These are phyloP conservation scores for Aspergillus sp. DNA, from an alignment of 2,329 filamentous ascomycete genomes.

Conservation along the genomic window DNA sequence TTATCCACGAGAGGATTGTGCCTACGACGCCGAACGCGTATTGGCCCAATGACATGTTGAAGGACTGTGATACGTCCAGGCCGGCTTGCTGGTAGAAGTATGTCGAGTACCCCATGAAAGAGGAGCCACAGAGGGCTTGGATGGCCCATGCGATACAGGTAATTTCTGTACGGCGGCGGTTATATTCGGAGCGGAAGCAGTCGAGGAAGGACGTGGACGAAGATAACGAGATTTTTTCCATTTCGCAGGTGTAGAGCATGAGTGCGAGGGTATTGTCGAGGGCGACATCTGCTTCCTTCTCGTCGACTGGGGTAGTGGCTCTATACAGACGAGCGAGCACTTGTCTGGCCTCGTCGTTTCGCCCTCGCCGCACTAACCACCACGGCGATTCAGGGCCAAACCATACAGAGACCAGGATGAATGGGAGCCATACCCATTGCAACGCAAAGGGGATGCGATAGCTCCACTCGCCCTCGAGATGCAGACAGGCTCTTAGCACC, in stretches of 20 bases:
- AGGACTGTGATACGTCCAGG: slow-evolving; percentile 7
- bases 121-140: slow-evolving; percentile 13
- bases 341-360: slow-evolving; percentile 43
- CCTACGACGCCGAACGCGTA: slow-evolving; percentile 11
- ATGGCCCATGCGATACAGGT: slow-evolving; percentile 10
- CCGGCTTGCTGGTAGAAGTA: slow-evolving; percentile 15
- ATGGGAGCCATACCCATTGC: slow-evolving; percentile 52
- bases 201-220: not conserved
- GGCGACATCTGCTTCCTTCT: not conserved
- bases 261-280: slow-evolving; percentile 6
- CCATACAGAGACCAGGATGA: slow-evolving; percentile 42
- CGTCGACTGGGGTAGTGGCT: slow-evolving; percentile 26
- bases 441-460: slow-evolving; percentile 51
- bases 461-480: slow-evolving; percentile 45
- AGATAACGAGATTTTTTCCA: not conserved
- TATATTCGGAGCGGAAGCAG: slow-evolving; percentile 3
- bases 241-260: slow-evolving; percentile 5
- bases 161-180: slow-evolving; percentile 11
- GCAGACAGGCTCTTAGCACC: slow-evolving; percentile 45
- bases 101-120: slow-evolving; percentile 9
- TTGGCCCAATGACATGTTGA: slow-evolving; percentile 12
- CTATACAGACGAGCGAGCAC: slow-evolving; percentile 36
- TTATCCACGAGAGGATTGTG: slow-evolving; percentile 8
- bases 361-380: slow-evolving; percentile 47
- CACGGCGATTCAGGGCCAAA: slow-evolving; percentile 50